Evolutionary conservation across 2,329 filamentous ascomycete genomes (phyloP).

Genomic region (Orbilia javanica): DNA sequence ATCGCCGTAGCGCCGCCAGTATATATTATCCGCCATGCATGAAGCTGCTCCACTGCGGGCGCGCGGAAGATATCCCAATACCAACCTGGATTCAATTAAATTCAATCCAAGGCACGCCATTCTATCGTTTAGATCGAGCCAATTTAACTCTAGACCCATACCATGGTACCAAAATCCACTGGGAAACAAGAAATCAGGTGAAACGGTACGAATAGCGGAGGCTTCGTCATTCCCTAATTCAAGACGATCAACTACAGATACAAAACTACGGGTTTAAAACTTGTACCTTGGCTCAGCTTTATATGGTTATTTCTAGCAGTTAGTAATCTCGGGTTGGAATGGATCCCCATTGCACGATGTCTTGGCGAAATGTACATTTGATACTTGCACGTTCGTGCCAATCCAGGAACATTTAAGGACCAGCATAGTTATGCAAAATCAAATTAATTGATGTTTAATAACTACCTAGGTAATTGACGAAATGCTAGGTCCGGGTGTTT

Average conservation of each 20-base stretch:
- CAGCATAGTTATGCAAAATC: neutral
- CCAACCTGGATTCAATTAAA: neutral
- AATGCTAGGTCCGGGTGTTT: neutral
- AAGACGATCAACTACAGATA: neutral
- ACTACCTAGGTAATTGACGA: neutral
- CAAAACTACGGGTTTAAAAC: neutral
- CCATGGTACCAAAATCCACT: neutral
- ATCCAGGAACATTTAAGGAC: neutral
- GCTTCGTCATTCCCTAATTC: neutral
- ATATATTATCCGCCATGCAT: neutral
- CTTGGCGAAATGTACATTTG: constrained; percentile 1
- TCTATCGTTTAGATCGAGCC: neutral
- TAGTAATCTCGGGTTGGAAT: neutral
- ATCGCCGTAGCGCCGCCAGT: neutral
- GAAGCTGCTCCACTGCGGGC: too few species aligned
- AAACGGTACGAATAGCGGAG: neutral
- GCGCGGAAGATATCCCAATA: neutral
- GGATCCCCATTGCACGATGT: neutral
- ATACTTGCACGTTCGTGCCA: neutral
- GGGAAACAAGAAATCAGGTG: neutral
- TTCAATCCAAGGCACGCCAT: neutral
- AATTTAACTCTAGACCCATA: neutral
- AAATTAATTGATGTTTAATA: neutral
- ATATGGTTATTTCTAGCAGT: neutral
- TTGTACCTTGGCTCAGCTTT: neutral